Base-by-base conservation (phyloP, 169 alveolate genomes). In the Cryptosporidium baileyi region DNA sequence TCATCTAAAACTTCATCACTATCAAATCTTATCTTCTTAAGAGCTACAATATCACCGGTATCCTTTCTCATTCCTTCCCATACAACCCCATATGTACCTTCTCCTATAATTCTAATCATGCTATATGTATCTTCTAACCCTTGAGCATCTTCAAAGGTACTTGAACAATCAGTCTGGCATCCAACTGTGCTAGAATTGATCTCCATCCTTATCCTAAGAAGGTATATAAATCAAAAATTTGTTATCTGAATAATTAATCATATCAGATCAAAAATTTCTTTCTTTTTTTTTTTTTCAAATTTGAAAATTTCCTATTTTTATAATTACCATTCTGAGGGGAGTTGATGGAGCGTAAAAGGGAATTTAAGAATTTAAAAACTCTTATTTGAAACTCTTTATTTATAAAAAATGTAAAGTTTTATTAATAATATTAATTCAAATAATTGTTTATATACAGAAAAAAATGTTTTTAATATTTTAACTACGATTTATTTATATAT, bases 1-100 rank as follows among this genome's bases (percentile, higher is more conserved):
- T 93, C 93, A 65, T 92, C 95, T 88, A 92, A 91, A 38, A 74
- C 90, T 92, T 94, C 63, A 88, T 88, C 80, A 85, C 90, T 89
- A 88, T 91, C 88, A 44, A 60, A 80, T 90, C 92, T 38, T 89
- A 63, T 19, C 91, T 93, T 88, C 63, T 90, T 90, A 15, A 90
- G 45, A 19, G 93, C 93, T 24, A 92, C 96, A 4, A 80, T 62
- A 40, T 93, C 93, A 26, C 96, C 94, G 3, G 89, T 88, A 63
- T 79, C 89, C 59, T 81, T 93, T 67, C 92, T 92, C 63, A 89
- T 61, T 8, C 94, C 95, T 80, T 92, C 93, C 74, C 92, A 91
- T n/a, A 93, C 96, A 17, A 89, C 80, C 47, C 96, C 96, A 40
- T 91, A 93, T 3, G 96, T 89, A 7, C 96, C 96, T 54, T 91